Evolutionary conservation across 2,329 filamentous ascomycete genomes (phyloP), one percentile per base, ranked within the genome.

Genomic region (Metarhizium humberi): DNA sequence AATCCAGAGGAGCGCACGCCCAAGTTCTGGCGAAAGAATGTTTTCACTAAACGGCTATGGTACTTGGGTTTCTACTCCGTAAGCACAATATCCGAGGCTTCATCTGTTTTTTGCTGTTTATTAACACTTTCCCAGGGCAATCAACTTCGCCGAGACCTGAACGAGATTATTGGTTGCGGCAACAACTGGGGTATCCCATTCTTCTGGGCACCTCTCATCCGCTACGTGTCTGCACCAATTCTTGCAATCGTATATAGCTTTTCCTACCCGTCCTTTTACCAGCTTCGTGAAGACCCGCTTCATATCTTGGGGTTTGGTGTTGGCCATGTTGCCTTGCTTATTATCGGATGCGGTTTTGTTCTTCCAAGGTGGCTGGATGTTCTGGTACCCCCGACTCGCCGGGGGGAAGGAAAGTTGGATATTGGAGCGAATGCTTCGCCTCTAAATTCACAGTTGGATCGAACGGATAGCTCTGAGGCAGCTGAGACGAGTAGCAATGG

Each of bases 21-120:
- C 0, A 66, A 66, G 2, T 73, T 76, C 59, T 80, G 74, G 66
- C 66, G 66, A 3, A 61, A 60, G 6, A 78, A 71, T 42, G 55
- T 59, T 0, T 63, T 73, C 29, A 40, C 72, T 1, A 64, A 67
- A 42, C 71, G 71, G 1, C 73, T 81, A 49, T 83, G 78, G 76
- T 82, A 75, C 57, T 60, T 82, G 38, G 68, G 71, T 0, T 79
- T 81, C 58, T 83, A 82, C 65, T 82, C 79, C n/a, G 79, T 80
- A 72, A 67, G 40, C 40, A 18, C 40, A 76, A 50, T 7, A 32
- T 14, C 36, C 50, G 14, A 13, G 8, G 8, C 3, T 38, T 36
- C 7, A 10, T 50, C 29, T n/a, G 8, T 18, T 18, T 18, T 18
- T 18, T 18, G 1, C 18, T 1, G 5, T 50, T 16, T 16, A 34